Conservation (phyloP, 1,284 basidiomycete species). For the Calocybe gambosa region DNA sequence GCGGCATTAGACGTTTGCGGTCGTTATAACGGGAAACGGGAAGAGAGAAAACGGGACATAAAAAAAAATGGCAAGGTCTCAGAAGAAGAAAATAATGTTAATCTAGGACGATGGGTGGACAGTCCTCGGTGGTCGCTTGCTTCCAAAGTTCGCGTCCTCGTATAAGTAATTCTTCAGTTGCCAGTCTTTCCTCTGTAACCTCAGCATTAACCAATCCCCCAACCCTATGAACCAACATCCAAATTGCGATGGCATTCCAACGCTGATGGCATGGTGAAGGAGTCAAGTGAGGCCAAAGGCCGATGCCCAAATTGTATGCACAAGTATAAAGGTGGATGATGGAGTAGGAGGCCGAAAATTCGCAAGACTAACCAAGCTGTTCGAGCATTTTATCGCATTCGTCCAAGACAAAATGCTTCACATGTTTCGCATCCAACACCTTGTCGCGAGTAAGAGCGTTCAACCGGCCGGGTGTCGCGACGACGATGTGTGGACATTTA, state of each 20-base stretch:
- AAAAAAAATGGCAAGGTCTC: constrained; percentile 17
- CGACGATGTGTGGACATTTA: constrained; percentile 98
- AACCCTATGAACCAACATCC: constrained; percentile 25
- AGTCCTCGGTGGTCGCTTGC: constrained; percentile 24
- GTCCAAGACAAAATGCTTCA: constrained; percentile 99
- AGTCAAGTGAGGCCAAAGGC: constrained; percentile 25
- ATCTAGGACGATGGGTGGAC: constrained; percentile 17
- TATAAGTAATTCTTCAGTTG: constrained; percentile 24
- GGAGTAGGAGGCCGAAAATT: constrained; percentile 49
- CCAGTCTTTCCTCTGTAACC: constrained; percentile 17
- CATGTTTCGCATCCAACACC: constrained; percentile 85
- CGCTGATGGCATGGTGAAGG: constrained; percentile 21
- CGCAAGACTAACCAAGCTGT: constrained; percentile 97
- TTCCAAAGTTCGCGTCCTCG: constrained; percentile 26
- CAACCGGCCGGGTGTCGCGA: constrained; percentile 94
- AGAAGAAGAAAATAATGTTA: constrained; percentile 15
- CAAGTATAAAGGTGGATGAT: constrained; percentile 39
- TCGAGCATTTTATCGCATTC: constrained; percentile 99
- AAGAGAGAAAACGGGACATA: constrained; percentile 18
- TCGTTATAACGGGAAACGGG: constrained; percentile 35
- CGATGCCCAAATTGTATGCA: constrained; percentile 30
- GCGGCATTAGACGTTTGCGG: constrained; percentile 57
- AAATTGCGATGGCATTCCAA: constrained; percentile 26
- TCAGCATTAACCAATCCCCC: constrained; percentile 22
- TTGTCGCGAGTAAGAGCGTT: constrained; percentile 93